Evolutionary conservation across 164 flowering plant species (phyloP), one percentile per base, ranked within the genome.

Genomic region (Piper longum): DNA sequence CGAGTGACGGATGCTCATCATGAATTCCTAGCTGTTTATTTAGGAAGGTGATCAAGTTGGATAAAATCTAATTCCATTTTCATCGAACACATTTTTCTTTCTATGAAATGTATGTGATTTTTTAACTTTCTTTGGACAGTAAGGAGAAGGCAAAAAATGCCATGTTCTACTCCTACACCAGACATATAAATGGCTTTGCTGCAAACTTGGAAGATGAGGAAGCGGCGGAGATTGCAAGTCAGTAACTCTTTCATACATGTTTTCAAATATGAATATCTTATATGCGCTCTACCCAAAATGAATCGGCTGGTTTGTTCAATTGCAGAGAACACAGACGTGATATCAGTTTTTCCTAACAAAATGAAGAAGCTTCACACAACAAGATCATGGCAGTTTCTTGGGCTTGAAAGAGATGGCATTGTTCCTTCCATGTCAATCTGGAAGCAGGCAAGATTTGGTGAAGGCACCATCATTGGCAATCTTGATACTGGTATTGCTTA

Each of bases 111-210:
- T 42, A 42, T 1, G 45, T 39, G 11, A 54, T 18, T 42, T 59
- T 14, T 16, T 42, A 16, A 6, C 39, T 41, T 11, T 39, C 48
- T 39, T 60, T 9, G 39, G 18, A 44, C 41, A 69, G 73, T 60
- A 61, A 45, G 4, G 78, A 78, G 16, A 77, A 78, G 67, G 85
- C 90, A 0, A 75, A 73, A 68, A 81, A 75, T 14, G 62, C 76
- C 8, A 78, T 87, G 7, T 73, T 84, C 16, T 79, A 86, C 70
- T 84, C 89, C 0, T 86, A 86, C 45, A 83, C 79, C 4, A 71
- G 65, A 44, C 62, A 76, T 57, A 80, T 84, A 60, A 87, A 87
- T 69, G 93, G 89, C 1, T 87, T 87, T 70, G 85, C 85, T n/a
- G 93, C 87, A 14, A 58, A 61, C 8, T 83, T 84, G 12, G 84